Base-by-base conservation (phyloP, 441 rosid genomes). In the Macaranga tanarius region DNA sequence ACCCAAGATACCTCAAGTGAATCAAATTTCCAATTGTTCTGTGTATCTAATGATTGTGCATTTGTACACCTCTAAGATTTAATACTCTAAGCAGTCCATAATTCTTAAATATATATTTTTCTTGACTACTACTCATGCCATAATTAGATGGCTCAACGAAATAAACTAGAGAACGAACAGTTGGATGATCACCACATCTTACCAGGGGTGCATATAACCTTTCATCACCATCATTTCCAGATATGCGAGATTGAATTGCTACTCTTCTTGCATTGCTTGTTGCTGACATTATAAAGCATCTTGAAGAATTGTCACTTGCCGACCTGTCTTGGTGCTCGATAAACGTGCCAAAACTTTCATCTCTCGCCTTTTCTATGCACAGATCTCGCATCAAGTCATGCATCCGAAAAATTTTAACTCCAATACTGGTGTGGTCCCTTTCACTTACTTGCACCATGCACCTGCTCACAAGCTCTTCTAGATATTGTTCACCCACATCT, bases 311-410 rank as follows among this genome's bases (percentile, higher is more conserved):
- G 47, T 3, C 2, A 20, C 7, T 19, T 52, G 22, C 7, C 42
- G 16, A 67, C n/a, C 52, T 16, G 25, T 16, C 9, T 2, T 4
- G 20, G 17, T 17, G 65, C 10, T 12, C n/a, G 19, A 59, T 10
- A 10, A 67, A 12, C 10, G 2, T 25, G 0, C 25, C 47, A 52
- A 70, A 75, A 5, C 70, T 56, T 50, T 69, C 78, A 19, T 75
- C 74, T 44, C 69, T 70, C 17, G 83, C 82, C 45, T 70, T 80
- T 59, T 45, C 10, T 11, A 80, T 20, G 71, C 79, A 78, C 1
- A 80, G 61, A 40, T 80, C 82, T 23, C 83, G 59, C 81, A 74
- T 72, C n/a, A 83, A 77, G 47, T 83, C 84, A 69, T 80, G 86
- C 74, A 79, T 31, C 20, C 78, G 76, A 9, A 73, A 76, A 2